These are phyloP conservation scores for Vigna angularis DNA, from an alignment of 306 rosid genomes.

Conservation along the genomic window DNA sequence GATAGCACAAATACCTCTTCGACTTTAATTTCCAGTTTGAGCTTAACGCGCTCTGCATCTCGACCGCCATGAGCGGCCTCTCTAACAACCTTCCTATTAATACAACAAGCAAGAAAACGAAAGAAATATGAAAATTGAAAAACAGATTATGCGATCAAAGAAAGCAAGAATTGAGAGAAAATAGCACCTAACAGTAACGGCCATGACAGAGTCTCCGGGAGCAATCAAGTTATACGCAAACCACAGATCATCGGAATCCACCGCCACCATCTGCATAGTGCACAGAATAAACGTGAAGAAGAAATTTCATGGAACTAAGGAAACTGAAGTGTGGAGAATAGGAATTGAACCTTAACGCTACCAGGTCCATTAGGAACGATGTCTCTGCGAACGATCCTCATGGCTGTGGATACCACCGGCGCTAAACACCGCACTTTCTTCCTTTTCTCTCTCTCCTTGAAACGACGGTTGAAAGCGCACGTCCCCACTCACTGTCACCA, in stretches of 20 bases:
- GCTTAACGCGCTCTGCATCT: constrained; percentile 86
- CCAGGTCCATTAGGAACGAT: constrained; percentile 78
- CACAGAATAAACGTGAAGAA: neutral
- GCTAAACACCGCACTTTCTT: neutral
- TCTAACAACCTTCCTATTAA: constrained; percentile 82
- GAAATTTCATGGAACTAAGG: neutral
- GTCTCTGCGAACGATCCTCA: constrained; percentile 88
- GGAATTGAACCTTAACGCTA: constrained; percentile 76
- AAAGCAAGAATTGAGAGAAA: neutral
- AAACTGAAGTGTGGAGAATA: neutral
- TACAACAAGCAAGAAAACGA: neutral
- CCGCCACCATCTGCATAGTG: constrained; percentile 81
- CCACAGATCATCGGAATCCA: constrained; percentile 96
- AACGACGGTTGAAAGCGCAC: neutral
- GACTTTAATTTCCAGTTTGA: constrained; percentile 87
- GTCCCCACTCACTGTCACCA: neutral
- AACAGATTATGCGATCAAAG: neutral
- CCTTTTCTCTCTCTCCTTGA: neutral
- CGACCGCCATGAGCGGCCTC: constrained; percentile 87
- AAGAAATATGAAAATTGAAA: neutral
- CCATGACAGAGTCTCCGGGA: constrained; percentile 87
- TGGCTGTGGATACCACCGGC: neutral
- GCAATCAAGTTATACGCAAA: constrained; percentile 84
- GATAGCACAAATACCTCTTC: constrained; percentile 60
- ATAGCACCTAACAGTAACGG: constrained; percentile 82